Evolutionary conservation across 2,329 filamentous ascomycete species (phyloP), one percentile per base, ranked within the genome.

Genomic region (Ascosphaera aggregata): DNA sequence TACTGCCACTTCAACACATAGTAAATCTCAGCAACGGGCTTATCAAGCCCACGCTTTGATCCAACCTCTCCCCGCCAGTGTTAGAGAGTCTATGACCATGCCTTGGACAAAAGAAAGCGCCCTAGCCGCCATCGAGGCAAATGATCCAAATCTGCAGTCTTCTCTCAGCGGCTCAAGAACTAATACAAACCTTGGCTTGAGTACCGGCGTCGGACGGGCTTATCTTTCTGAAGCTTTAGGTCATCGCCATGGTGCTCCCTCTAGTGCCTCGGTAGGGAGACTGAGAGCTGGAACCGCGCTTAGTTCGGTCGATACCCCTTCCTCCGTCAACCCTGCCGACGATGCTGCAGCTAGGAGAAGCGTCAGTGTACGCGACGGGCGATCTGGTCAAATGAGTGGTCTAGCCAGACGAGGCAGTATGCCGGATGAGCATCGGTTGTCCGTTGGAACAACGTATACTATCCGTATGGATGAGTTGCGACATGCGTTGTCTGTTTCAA

Each of bases 61-160:
- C 32, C 55, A 59, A n/a, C 66, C 75, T 41, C 61, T 93, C 2
- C 78, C 82, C 0, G 54, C 61, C 13, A 65, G 63, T 19, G 70
- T 82, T 47, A 73, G 68, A 45, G 80, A 89, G 44, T 69, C 80
- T 46, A 80, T 94, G 69, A 60, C 82, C 41, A 63, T 69, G 16
- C 71, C 80, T 37, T 94, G 86, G 86, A 77, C 73, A 31, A 74
- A 75, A 50, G 84, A 92, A 17, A 59, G 64, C 11, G 79, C 78
- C 22, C 61, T 89, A 39, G 69, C 74, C 9, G 65, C 70, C 30
- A 66, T 80, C 37, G 72, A 78, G 42, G 71, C 63, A 42, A 63
- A 79, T 40, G 69, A 65, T 38, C 74, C 74, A 48, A 80, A 76
- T 48, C 71, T 79, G 0, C 5, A 5, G 9, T 69, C 71, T 9